Evolutionary conservation across 176 grass and related monocot species (phyloP), one percentile per base, ranked within the genome.

Genomic region (Elymus sibiricus): DNA sequence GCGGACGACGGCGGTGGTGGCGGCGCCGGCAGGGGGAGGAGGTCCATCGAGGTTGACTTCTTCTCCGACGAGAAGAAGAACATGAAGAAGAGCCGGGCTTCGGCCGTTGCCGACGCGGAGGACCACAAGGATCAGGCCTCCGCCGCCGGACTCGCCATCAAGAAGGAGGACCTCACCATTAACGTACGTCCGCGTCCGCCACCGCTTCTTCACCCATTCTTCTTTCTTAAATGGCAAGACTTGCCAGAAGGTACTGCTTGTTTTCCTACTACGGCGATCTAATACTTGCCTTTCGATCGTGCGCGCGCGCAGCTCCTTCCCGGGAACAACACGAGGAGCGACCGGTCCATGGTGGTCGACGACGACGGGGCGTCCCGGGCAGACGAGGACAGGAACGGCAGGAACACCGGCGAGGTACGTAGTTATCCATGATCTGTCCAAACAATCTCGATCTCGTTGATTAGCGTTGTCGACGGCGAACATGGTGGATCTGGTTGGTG

Each of bases 41-140:
- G 85, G 40, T 95, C 94, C 34, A 32, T 96, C 3, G 96, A 94
- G 90, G 87, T 98, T 7, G 96, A 98, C 83, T 98, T 98, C 70
- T 98, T 98, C 86, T 94, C 90, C 29, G 92, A 89, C 49, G 87
- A 98, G 81, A 98, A 95, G 88, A 87, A 90, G 72, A 90, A 53
- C 70, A 64, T 83, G 83, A 89, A 89, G 86, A 87, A 16, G 32
- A 78, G 40, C 81, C 55, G 81, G 11, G 64, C 70, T 11, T 67
- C 66, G 12, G 26, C 62, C 38, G 55, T 1, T 1, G 74, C 31
- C 22, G 82, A 83, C 7, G 28, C 67, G 43, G 88, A 78, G 22
- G 70, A 70, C 5, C 38, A 76, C 9, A 89, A 87, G 76, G 58
- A 34, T 0, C 55, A 71, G 0, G 67, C 75, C 8, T 58, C 39